Base-by-base conservation (phyloP, 2,329 filamentous ascomycete genomes). In the Fusarium tricinctum region DNA sequence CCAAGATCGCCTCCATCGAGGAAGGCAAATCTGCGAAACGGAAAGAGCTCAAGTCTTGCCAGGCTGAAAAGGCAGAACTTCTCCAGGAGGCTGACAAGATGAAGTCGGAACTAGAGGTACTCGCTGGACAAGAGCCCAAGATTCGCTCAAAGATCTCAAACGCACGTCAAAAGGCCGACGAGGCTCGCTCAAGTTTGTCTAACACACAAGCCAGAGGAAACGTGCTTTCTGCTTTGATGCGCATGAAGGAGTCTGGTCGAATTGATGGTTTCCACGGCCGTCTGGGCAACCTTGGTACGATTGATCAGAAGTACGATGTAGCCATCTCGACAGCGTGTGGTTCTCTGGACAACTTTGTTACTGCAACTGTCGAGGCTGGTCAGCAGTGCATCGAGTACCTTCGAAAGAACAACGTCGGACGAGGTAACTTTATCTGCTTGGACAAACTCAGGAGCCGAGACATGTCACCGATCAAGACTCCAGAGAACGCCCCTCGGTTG, bases 361-460 rank as follows among this genome's bases (percentile, higher is more conserved):
- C 97, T 1, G 96, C 98, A 74, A 94, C 93, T 1, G 95, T 98
- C 15, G 96, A 98, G 74, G 92, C 94, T 60, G 96, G 94, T 68
- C 96, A 99, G 79, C 94, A 98, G 78, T 99, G 97, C 79, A 98
- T 99, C 68, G 96, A 98, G 76, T 96, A 99, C 75, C 86, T 99
- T 14, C 90, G 96, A 57, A 99, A 98, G 84, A 99, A 97, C 74
- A 97, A 97, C 72, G 89, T 99, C 5, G 96, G 96, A 14, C 90
- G 97, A 73, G 96, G 94, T 62, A 97, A 97, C 81, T 98, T 99
- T 78, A 98, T 99, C 74, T 92, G 96, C 70, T 86, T 99, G 17
- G 93, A 99, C 78, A 94, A 95, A 76, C 84, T 98, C 48, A 89
- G 93, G 23, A 84, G 87, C 32, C 89, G 93, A 52, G 92, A 97